Evolutionary conservation across 768 basidiomycete genomes (phyloP), one percentile per base, ranked within the genome.

Genomic region (Coprinellus aureogranulatus): DNA sequence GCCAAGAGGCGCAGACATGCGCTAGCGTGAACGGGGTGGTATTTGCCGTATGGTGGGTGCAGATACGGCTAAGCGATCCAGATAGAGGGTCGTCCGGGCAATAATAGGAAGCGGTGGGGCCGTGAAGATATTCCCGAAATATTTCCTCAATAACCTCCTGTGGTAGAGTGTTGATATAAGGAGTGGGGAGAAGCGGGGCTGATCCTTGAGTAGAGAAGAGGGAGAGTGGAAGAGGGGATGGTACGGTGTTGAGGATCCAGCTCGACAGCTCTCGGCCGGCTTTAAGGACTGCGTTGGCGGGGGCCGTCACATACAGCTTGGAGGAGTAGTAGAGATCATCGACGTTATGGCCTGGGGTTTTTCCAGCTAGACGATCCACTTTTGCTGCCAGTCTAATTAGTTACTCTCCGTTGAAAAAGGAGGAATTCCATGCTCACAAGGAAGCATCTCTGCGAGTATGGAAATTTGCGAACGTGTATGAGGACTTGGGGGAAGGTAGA

Each of bases 1-100:
- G 65, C 69, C 68, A 71, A 31, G 61, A 45, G 9, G 66, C 61
- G 20, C 66, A 72, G 3, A 71, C 63, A 27, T 69, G 70, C 16
- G 61, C 64, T 39, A 72, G 63, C n/a, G 68, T 60, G 27, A 72
- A 23, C 26, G 45, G 20, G 2, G 44, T 47, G 1, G 27, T 46
- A 3, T 18, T 22, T 14, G 27, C n/a, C 3, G 10, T 27, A 8
- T 2, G 23, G 42, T 14, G 22, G 41, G 12, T 3, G 4, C 8
- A 9, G 27, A 45, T 44, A n/a, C 54, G 40, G 5, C 18, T 3
- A 16, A 14, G 18, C 8, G 53, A 27, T 42, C 53, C 25, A 9
- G 3, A 10, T 5, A 26, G 25, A 20, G n/a, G 5, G 9, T 27
- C 6, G 6, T 5, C 5, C 4, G 26, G 20, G 25, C 39, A 54